Evolutionary conservation across 2,329 filamentous ascomycete species (phyloP), one percentile per base, ranked within the genome.

Genomic region (Hymenoscyphus fraxineus): DNA sequence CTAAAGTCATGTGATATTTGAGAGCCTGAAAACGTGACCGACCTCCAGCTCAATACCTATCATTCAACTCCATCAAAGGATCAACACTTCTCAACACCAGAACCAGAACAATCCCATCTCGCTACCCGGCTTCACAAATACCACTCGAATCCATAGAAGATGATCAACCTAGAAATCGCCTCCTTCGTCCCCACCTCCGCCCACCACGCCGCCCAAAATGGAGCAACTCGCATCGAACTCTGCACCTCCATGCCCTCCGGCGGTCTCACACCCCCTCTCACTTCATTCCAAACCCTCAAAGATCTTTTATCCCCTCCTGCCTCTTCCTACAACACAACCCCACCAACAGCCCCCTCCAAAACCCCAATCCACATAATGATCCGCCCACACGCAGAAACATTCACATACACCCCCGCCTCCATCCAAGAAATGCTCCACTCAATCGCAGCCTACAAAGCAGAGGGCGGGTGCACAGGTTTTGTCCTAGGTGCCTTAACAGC

Each of bases 341-440:
- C 51, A 40, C 22, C 58, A n/a, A 27, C 27, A 40, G 5, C n/a
- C 16, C 19, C 12, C 7, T 32, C 54, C 38, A 1, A 1, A 5
- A 77, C 79, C 56, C 81, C 82, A 0, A 74, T 85, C 19, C 79
- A 81, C 66, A 75, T 82, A 39, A 85, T 86, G 82, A 80, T 85
- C 63, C 78, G 83, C 1, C 81, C 83, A 0, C 78, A 81, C 9
- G 76, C 76, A 1, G 77, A 79, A 0, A 64, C 78, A 63, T 85
- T 85, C 67, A 65, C 68, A 7, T 84, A 84, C 64, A 72, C 73
- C 0, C 59, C 73, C 0, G 38, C 63, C 0, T 81, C 84, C 31
- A 79, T 80, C 32, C 68, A 73, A 1, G 31, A 63, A 5, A 85
- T 85, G 82, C 76, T 77, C 44, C 54, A 62, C 0, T 75, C 76